Evolutionary conservation across 208 protist genomes (phyloP).

Genomic region (Hexamita inflata): DNA sequence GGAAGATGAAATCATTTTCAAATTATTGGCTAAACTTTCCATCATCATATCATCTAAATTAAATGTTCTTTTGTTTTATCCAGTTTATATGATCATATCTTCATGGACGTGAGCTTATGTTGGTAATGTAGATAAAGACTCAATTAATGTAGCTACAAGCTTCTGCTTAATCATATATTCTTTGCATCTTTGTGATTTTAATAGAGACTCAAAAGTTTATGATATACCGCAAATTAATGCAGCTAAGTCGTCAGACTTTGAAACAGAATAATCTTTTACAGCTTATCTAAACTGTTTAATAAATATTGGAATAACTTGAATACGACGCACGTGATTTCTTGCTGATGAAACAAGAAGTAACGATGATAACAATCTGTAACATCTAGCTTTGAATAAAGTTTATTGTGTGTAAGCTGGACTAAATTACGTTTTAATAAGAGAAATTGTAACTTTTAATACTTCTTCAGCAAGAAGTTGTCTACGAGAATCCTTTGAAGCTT

Average conservation of each 20-base stretch:
- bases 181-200: neutral
- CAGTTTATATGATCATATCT: neutral
- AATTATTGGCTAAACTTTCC: constrained; percentile 2
- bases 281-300: neutral
- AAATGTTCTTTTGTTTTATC: neutral
- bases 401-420: neutral
- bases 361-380: neutral
- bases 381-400: neutral
- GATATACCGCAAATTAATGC: neutral
- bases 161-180: neutral
- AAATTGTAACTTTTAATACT: neutral
- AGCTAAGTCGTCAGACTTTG: neutral
- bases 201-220: neutral
- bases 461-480: neutral
- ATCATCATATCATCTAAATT: neutral
- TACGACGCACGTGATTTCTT: neutral
- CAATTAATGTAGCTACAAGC: neutral
- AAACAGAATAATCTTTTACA: constrained; percentile 3
- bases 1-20: neutral
- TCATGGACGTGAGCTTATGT: neutral
- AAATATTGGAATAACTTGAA: neutral
- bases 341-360: neutral
- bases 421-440: constrained; percentile 6
- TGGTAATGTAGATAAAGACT: neutral
- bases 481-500: neutral